Evolutionary conservation across 345 rosid species (phyloP).

Genomic region (Litchi chinensis): DNA sequence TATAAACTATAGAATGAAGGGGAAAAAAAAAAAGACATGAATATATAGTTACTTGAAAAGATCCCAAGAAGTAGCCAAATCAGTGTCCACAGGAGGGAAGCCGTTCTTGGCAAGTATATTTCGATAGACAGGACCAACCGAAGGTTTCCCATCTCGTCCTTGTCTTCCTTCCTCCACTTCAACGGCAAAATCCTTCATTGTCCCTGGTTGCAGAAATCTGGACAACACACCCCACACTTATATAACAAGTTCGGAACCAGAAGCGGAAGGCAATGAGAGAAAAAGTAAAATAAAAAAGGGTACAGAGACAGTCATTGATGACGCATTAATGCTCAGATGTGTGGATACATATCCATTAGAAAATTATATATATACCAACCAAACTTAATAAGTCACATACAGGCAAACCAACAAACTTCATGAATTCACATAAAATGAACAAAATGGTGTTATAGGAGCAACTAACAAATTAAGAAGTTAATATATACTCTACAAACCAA

Average conservation of each 20-base stretch:
- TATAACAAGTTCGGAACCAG: not conserved
- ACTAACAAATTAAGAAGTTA: not conserved
- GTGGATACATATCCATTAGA: not conserved
- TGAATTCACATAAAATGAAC: too few species aligned
- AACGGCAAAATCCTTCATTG: constrained; percentile 69
- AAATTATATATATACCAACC: not conserved
- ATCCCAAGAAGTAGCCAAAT: constrained; percentile 73
- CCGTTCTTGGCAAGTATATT: constrained; percentile 61
- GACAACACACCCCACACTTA: constrained; percentile 1
- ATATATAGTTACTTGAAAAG: constrained; percentile 61
- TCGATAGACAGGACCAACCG: constrained; percentile 87
- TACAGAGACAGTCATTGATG: too few species aligned
- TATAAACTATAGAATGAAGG: not conserved
- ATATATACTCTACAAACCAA: not conserved
- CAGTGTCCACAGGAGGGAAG: constrained; percentile 60
- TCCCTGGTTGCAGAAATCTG: constrained; percentile 18
- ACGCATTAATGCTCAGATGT: not conserved
- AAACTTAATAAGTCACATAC: not conserved
- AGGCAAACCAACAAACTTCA: not conserved
- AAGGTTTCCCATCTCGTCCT: constrained; percentile 72
- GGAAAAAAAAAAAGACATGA: not conserved
- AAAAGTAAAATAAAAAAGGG: too few species aligned
- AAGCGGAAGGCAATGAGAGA: not conserved
- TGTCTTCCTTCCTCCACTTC: constrained; percentile 77
- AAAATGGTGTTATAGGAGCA: too few species aligned